A percentile compares a stretch with the other conserved stretches of the same genome.
phyloP scores from a whole-genome alignment of 129 eudicot genomes.

The Apium graveolens region DNA sequence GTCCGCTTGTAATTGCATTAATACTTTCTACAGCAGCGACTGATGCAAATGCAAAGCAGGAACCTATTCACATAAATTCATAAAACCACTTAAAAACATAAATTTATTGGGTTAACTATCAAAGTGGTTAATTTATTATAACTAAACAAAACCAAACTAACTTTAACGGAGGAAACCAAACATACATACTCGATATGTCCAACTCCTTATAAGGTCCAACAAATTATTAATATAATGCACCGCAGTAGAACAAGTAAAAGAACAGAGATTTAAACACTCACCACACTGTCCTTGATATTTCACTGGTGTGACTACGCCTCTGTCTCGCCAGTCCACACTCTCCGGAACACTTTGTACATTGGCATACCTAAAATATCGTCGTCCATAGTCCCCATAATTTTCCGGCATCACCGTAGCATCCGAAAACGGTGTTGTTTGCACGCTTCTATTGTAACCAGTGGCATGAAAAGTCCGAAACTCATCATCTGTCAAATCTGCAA shows the following conservation, averaged over 20 bases:
- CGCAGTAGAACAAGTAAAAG: background rate
- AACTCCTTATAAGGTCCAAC: background rate
- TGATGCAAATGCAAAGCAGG: background rate
- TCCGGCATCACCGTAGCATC: background rate
- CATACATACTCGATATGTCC: background rate
- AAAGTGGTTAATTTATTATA: too few species aligned
- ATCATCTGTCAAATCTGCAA: slow-evolving; percentile 4
- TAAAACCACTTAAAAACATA: background rate
- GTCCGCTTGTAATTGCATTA: background rate
- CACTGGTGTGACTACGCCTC: background rate
- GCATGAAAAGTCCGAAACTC: background rate
- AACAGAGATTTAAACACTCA: background rate
- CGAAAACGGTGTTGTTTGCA: background rate
- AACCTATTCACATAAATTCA: background rate
- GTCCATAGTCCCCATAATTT: background rate
- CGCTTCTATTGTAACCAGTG: background rate
- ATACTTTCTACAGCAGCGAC: background rate
- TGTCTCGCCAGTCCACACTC: background rate
- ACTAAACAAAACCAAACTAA: too few species aligned
- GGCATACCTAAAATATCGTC: background rate
- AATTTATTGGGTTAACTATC: too few species aligned
- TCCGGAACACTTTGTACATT: background rate
- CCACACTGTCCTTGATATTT: background rate
- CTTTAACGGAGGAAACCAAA: too few species aligned
- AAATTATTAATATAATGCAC: background rate